Conservation (phyloP, 768 basidiomycete species). For the Daedaleopsis nitida region DNA sequence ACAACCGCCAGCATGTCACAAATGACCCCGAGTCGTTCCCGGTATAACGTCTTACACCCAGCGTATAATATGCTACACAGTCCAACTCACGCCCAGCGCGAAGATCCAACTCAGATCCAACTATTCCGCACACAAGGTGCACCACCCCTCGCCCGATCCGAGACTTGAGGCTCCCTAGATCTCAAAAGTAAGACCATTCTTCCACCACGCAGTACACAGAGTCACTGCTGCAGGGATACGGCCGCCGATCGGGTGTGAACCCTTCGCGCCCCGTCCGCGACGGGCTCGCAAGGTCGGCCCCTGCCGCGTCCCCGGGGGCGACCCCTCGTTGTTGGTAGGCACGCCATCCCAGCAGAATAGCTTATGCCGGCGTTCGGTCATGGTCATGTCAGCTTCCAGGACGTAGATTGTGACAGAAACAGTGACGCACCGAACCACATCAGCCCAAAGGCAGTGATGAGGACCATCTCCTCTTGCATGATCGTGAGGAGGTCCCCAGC, state of each 20-base stretch:
- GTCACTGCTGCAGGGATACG: conserved; percentile 58
- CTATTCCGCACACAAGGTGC: not conserved
- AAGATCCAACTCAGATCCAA: not conserved
- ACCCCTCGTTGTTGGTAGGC: conserved; percentile 35
- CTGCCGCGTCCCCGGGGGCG: conserved; percentile 2
- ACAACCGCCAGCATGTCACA: too few species aligned
- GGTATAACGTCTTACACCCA: too few species aligned
- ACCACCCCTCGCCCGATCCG: not conserved
- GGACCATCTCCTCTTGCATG: conserved; percentile 70
- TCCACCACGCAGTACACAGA: conserved; percentile 72
- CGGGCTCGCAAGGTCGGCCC: conserved; percentile 22
- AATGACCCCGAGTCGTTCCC: too few species aligned
- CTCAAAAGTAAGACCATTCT: conserved; percentile 58
- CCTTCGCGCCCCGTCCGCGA: conserved; percentile 23
- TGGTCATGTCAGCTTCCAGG: not conserved
- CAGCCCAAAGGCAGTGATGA: conserved; percentile 72
- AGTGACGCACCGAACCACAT: conserved; percentile 71
- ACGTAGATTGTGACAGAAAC: too few species aligned
- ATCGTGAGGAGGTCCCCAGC: conserved; percentile 64
- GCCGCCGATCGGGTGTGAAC: conserved; percentile 32
- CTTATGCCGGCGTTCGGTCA: conserved; percentile 28
- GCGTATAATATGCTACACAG: not conserved
- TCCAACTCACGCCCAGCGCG: not conserved
- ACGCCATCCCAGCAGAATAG: conserved; percentile 44
- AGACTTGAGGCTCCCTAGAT: not conserved